Percentiles rank a stretch among this genome's conserved stretches.
These are phyloP conservation scores for Cucurbita maxima DNA, from an alignment of 306 rosid species.

Conservation along the genomic window DNA sequence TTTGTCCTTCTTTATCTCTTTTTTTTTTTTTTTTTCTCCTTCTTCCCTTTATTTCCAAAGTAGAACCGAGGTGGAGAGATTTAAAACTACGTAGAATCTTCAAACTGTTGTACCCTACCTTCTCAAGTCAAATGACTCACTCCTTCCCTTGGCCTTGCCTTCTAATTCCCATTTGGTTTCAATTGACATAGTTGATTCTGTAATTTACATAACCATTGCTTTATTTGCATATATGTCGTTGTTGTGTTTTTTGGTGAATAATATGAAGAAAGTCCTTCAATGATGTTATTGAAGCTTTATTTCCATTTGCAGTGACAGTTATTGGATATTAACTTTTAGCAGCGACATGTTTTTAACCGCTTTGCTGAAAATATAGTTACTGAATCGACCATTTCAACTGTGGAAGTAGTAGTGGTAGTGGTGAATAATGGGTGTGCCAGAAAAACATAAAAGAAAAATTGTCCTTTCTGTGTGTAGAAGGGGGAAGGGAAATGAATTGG, in stretches of 20 bases:
- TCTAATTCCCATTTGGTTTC: too few species aligned
- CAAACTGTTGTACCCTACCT: neutral
- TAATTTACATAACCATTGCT: neutral
- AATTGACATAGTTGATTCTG: neutral
- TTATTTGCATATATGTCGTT: neutral
- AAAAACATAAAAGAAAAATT: neutral
- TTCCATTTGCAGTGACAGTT: neutral
- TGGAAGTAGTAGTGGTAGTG: neutral
- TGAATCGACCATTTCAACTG: neutral
- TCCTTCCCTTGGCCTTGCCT: neutral
- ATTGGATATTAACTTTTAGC: neutral
- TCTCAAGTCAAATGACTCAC: neutral
- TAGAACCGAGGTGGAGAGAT: neutral
- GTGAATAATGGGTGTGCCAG: neutral
- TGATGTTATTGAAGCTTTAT: neutral
- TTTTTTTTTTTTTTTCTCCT: neutral
- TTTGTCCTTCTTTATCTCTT: neutral
- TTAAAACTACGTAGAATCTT: neutral
- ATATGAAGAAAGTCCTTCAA: neutral
- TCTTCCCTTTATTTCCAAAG: neutral
- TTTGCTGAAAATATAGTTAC: neutral
- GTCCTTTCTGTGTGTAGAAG: neutral
- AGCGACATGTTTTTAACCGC: neutral
- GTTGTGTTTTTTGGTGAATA: neutral
- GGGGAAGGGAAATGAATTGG: neutral